These are phyloP conservation scores for Aspergillus sp. DNA, from an alignment of 2,329 filamentous ascomycete genomes.

Conservation along the genomic window DNA sequence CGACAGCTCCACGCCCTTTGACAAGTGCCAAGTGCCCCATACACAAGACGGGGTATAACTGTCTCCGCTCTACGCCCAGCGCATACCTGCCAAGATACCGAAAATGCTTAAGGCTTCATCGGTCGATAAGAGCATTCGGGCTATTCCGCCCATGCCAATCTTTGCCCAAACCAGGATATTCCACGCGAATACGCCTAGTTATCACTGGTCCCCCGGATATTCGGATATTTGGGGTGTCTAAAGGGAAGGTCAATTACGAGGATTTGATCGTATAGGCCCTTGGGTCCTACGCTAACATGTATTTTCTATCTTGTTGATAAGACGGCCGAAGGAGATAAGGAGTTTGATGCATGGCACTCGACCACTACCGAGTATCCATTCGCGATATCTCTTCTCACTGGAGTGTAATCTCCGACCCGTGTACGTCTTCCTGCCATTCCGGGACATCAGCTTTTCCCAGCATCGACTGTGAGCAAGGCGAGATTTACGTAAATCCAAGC, in stretches of 20 bases:
- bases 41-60: neutral
- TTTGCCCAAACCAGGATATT: neutral
- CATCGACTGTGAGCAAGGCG: neutral
- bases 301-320: neutral
- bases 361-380: neutral
- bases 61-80: neutral
- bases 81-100: neutral
- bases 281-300: too few relatives aligned
- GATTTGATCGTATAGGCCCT: too few relatives aligned
- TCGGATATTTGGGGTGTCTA: neutral
- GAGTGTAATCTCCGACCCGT: neutral
- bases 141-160: neutral
- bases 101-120: neutral
- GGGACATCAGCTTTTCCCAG: neutral
- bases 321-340: neutral
- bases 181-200: neutral
- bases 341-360: neutral
- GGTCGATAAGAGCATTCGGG: neutral
- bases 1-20: neutral
- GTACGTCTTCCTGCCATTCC: neutral
- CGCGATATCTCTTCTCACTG: neutral
- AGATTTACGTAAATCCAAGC: neutral
- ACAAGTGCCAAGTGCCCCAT: neutral
- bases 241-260: too few relatives aligned
- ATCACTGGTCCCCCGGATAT: neutral